Evolutionary conservation across 2,329 filamentous ascomycete species (phyloP).

Genomic region (Penicillium sp.): DNA sequence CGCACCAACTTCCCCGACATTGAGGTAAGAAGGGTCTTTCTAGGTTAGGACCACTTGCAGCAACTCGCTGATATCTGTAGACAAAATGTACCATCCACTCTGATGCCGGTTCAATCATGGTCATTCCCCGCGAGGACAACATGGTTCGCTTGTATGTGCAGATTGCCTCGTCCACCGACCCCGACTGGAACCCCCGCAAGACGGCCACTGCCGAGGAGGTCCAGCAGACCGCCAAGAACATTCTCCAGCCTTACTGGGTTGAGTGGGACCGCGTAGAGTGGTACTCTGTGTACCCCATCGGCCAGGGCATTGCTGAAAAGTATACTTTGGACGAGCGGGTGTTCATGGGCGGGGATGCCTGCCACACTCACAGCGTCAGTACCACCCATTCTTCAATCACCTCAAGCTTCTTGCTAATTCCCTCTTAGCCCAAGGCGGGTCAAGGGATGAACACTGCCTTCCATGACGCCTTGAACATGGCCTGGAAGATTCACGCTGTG

Average conservation of each 20-base stretch:
- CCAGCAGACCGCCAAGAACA: constrained; percentile 56
- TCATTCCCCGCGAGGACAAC: constrained; percentile 54
- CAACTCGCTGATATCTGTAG: constrained; percentile 30
- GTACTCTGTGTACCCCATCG: constrained; percentile 65
- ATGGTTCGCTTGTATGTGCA: constrained; percentile 54
- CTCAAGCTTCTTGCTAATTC: no score
- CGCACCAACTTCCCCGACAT: constrained; percentile 63
- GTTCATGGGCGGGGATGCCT: constrained; percentile 64
- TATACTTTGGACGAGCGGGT: constrained; percentile 64
- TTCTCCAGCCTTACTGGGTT: constrained; percentile 59
- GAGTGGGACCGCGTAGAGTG: constrained; percentile 64
- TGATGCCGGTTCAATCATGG: constrained; percentile 62
- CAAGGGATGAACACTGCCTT: constrained; percentile 64
- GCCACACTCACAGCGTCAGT: constrained; percentile 63
- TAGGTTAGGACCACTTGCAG: neutral
- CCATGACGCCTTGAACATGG: constrained; percentile 73
- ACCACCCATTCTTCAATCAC: no score
- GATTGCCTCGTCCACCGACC: constrained; percentile 60
- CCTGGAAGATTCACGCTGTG: constrained; percentile 94
- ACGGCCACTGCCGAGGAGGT: constrained; percentile 59
- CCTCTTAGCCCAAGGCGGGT: constrained; percentile 64
- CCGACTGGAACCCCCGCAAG: constrained; percentile 61
- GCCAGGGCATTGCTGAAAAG: constrained; percentile 62
- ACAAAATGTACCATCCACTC: constrained; percentile 68
- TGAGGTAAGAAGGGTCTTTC: constrained; percentile 49